A percentile compares a stretch with the other conserved stretches of the same genome.
These are phyloP conservation scores for Isochrysis galbana DNA, from an alignment of 78 protist genomes.

Conservation along the genomic window DNA sequence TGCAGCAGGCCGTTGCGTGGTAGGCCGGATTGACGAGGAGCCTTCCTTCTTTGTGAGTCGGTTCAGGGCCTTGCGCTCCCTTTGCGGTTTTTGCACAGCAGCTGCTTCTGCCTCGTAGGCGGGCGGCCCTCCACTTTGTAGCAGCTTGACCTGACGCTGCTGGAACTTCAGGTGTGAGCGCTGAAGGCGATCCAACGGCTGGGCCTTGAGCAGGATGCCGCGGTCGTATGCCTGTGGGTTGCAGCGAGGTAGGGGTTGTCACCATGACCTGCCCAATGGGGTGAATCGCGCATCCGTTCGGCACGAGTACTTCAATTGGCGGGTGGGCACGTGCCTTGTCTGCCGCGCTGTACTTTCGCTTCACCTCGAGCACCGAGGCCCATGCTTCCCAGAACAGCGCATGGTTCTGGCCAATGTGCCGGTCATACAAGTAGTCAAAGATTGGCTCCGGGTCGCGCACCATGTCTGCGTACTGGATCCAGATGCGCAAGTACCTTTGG, in stretches of 20 bases:
- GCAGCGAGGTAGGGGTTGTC: too few species aligned
- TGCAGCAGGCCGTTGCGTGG: not conserved
- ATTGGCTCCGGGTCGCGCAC: not conserved
- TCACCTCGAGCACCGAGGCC: constrained; percentile 10
- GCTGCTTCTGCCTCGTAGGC: not conserved
- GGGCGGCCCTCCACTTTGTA: not conserved
- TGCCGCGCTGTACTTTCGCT: not conserved
- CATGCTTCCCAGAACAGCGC: not conserved
- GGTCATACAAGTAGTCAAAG: not conserved
- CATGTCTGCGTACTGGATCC: not conserved
- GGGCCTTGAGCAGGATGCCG: not conserved
- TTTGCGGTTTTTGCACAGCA: too few species aligned
- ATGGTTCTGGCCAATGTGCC: not conserved
- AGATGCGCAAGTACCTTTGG: not conserved
- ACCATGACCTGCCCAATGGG: too few species aligned
- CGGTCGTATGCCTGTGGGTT: too few species aligned
- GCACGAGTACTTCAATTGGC: too few species aligned
- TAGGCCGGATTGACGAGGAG: not conserved
- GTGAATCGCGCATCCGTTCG: too few species aligned
- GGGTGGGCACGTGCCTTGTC: too few species aligned
- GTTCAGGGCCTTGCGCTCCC: not conserved
- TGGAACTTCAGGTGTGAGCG: not conserved
- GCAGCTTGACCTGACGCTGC: not conserved
- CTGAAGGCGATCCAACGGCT: not conserved
- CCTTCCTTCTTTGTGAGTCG: not conserved